Evolutionary conservation across 2,329 filamentous ascomycete genomes (phyloP).

Genomic region (Hypomyces rosellus): DNA sequence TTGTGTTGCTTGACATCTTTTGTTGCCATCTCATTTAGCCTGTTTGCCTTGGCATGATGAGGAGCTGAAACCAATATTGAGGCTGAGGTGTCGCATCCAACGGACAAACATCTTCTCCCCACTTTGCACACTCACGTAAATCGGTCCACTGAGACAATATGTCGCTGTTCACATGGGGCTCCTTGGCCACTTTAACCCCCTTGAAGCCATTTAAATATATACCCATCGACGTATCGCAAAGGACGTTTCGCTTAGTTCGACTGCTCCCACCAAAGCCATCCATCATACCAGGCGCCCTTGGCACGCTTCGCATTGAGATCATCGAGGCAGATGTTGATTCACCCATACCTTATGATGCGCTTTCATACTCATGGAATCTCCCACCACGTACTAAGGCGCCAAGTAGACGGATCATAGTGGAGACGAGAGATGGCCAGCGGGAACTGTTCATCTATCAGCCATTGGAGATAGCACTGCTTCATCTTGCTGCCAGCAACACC

Average conservation of each 20-base stretch:
- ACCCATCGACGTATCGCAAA: too few species aligned
- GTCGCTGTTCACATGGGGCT: too few species aligned
- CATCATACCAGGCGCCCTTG: conserved; percentile 13
- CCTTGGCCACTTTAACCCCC: too few species aligned
- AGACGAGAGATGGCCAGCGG: conserved; percentile 9
- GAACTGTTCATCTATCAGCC: conserved; percentile 21
- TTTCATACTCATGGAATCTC: conserved; percentile 27
- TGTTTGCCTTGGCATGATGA: too few species aligned
- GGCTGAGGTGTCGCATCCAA: too few species aligned
- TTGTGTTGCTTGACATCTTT: too few species aligned
- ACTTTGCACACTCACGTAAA: too few species aligned
- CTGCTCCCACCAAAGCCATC: conserved; percentile 17
- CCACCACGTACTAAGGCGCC: conserved; percentile 8
- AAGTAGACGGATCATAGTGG: conserved; percentile 22
- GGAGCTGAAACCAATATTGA: too few species aligned
- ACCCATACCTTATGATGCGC: conserved; percentile 19
- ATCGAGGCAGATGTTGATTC: conserved; percentile 18
- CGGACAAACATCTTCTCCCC: too few species aligned
- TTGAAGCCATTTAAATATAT: too few species aligned
- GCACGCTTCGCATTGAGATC: conserved; percentile 22
- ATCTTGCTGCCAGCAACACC: conserved; percentile 11
- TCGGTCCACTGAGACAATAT: too few species aligned
- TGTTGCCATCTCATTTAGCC: too few species aligned
- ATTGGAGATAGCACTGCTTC: conserved; percentile 24
- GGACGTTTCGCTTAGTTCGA: conserved; percentile 20